Percentiles rank a stretch among this genome's conserved stretches.
Conservation (phyloP, 148 eudicot genomes). For the Rheum nobile region DNA sequence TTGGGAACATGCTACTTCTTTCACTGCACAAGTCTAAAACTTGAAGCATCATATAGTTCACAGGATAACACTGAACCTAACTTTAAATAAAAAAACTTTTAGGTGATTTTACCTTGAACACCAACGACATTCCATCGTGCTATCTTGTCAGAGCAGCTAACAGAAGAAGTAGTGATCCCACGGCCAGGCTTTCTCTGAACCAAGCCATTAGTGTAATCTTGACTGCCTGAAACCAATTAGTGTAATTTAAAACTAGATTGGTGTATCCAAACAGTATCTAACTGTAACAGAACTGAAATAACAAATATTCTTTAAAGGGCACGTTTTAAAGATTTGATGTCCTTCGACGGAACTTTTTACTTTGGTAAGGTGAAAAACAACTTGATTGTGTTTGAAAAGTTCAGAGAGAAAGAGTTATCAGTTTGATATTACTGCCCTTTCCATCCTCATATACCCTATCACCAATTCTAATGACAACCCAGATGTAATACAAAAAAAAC, state of each 20-base stretch:
- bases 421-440: background rate
- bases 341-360: background rate
- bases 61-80: background rate
- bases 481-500: background rate
- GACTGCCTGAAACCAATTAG: conserved; percentile 20
- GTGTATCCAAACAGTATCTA: background rate
- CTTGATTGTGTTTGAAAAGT: background rate
- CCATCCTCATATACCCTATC: background rate
- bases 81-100: background rate
- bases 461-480: background rate
- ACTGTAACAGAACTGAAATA: background rate
- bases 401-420: background rate
- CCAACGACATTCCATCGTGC: conserved; percentile 96
- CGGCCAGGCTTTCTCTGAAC: conserved; percentile 98
- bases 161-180: conserved; percentile 81
- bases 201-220: conserved; percentile 23
- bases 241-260: background rate
- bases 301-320: background rate
- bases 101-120: conserved; percentile 49
- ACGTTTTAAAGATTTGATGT: background rate
- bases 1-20: background rate
- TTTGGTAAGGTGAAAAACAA: background rate
- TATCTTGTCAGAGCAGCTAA: conserved; percentile 97
- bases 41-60: background rate
- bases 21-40: background rate